Conservation (phyloP, 1,284 basidiomycete species). For the Thelephora terrestris region DNA sequence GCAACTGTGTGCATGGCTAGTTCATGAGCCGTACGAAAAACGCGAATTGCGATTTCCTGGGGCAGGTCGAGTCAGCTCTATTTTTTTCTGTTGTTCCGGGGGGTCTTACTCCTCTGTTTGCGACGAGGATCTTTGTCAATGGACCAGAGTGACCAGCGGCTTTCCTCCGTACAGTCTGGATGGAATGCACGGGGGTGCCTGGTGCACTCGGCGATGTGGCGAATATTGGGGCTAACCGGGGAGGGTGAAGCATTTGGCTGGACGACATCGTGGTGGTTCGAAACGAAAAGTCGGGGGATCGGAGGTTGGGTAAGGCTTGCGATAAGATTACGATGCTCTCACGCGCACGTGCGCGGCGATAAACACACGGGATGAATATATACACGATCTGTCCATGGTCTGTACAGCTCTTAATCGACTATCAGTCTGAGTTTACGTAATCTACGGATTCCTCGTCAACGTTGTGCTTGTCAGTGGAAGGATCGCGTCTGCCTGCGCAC, state of each 20-base stretch:
- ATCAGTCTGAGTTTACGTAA: not conserved
- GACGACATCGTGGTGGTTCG: constrained; percentile 6
- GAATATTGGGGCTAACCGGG: constrained; percentile 62
- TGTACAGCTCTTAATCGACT: not conserved
- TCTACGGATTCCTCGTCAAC: constrained; percentile 22
- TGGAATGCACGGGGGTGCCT: constrained; percentile 77
- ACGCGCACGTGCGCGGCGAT: not conserved
- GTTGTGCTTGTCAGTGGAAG: constrained; percentile 49
- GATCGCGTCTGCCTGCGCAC: constrained; percentile 34
- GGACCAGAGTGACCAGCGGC: constrained; percentile 86
- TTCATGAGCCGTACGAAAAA: constrained; percentile 98
- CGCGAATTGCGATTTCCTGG: constrained; percentile 98
- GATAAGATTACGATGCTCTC: not conserved
- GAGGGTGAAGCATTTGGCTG: constrained; percentile 52
- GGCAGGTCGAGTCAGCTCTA: constrained; percentile 3
- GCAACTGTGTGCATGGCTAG: constrained; percentile 99
- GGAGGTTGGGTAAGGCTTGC: not conserved
- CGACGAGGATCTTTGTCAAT: constrained; percentile 89
- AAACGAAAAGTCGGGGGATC: not conserved
- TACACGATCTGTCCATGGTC: not conserved
- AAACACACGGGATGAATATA: not conserved
- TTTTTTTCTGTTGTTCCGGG: not conserved
- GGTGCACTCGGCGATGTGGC: constrained; percentile 63
- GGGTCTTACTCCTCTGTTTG: constrained; percentile 81
- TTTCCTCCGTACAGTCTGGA: constrained; percentile 86